phyloP scores from a whole-genome alignment of 192 early-diverging fungal species.

The Lobosporangium transversale region DNA sequence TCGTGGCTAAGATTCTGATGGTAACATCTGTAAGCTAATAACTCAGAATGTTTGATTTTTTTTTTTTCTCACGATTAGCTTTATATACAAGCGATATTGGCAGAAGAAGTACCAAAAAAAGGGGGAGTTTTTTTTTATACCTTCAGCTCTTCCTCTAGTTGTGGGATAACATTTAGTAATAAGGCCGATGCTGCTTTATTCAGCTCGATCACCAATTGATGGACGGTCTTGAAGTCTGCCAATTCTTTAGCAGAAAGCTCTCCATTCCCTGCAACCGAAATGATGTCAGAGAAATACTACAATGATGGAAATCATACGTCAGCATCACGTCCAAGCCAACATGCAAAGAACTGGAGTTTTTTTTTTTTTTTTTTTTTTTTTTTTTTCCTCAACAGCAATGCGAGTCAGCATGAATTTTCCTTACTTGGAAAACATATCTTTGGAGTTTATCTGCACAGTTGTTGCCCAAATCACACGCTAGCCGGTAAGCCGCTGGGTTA shows the following conservation, averaged over 20 bases:
- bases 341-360: no score
- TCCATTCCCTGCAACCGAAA: conserved; percentile 64
- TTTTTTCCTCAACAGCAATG: no score
- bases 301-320: no score
- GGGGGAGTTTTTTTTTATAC: conserved; percentile 24
- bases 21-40: conserved; percentile 74
- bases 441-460: conserved; percentile 82
- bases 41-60: no score
- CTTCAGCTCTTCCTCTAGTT: conserved; percentile 91
- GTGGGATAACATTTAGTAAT: conserved; percentile 90
- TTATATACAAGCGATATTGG: background rate
- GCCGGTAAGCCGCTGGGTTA: conserved; percentile 71
- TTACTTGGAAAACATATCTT: conserved; percentile 86
- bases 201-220: conserved; percentile 85
- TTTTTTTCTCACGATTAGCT: background rate
- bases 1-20: conserved; percentile 79
- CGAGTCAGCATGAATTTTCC: background rate
- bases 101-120: background rate
- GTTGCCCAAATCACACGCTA: conserved; percentile 87
- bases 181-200: conserved; percentile 78
- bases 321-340: no score
- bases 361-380: no score
- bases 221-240: conserved; percentile 72
- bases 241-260: conserved; percentile 58
- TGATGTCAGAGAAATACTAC: conserved; percentile 87